Evolutionary conservation across 73 alveolate species (phyloP), one percentile per base, ranked within the genome.

Genomic region (Paramecium biaurelia): DNA sequence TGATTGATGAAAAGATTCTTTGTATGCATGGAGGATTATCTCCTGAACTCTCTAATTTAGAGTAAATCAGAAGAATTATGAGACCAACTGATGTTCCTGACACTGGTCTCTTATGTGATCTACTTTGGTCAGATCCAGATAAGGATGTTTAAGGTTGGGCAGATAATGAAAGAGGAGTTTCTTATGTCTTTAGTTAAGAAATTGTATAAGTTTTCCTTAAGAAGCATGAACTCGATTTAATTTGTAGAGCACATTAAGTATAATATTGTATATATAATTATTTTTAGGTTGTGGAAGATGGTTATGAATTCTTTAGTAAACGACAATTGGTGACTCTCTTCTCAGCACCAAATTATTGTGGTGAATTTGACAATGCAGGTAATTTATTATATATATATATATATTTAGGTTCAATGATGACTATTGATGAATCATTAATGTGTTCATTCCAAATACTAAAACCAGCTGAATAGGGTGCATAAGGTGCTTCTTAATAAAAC

Each of bases 21-120:
- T 98, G 99, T 94, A 97, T 98, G 99, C 99, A 98, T 85, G 99
- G 99, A 6, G 99, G 99, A 24, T 98, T 98, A 63, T 96, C 99
- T 5, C 99, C 99, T 23, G 99, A 98, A 92, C 94, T 98, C 20
- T 94, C 95, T 38, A 93, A 93, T 57, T 86, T 98, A 76, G 99
- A 96, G 92, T 98, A 96, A 93, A 98, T 98, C 72, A 93, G 96
- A 92, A 96, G 98, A 79, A 98, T 98, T 57, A 94, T 97, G 96
- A 92, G 99, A 63, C 99, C 99, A 2, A 98, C 99, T 18, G 99
- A 98, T 76, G 99, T 98, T 56, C 99, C 99, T 0, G 99, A 98
- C 93, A 95, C 99, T 67, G 99, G 99, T 24, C 93, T 98, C 43
- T 97, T 98, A 56, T 98, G 99, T 86, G 99, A 98, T 94, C 96